phyloP scores from a whole-genome alignment of 2,329 filamentous ascomycete species.

The Colletotrichum gigasporum region DNA sequence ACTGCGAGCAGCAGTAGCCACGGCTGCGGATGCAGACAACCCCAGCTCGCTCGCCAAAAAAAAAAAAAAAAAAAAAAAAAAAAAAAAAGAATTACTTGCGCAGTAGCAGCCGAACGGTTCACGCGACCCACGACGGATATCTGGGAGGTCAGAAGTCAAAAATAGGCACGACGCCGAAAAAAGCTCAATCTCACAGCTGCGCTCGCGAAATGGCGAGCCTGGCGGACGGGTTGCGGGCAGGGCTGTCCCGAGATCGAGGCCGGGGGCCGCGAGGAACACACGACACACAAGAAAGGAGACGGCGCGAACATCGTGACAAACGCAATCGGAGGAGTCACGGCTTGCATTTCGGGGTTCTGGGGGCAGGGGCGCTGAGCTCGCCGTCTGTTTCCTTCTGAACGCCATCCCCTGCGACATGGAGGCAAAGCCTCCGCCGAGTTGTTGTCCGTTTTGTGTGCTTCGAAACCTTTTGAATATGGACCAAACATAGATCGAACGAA shows the following conservation, averaged over 20 bases:
- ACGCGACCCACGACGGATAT: neutral
- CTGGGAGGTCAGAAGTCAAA: neutral
- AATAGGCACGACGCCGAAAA: conserved; percentile 7
- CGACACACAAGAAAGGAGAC: neutral
- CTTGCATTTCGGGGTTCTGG: neutral
- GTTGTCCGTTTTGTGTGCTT: neutral
- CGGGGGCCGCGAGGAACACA: neutral
- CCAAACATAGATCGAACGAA: conserved; percentile 30
- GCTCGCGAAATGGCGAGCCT: neutral
- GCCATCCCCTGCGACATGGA: conserved; percentile 5
- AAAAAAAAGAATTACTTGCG: too few relatives aligned
- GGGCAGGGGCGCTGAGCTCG: neutral
- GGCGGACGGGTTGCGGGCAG: neutral
- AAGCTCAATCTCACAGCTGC: neutral
- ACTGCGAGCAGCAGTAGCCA: conserved; percentile 18
- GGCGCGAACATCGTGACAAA: neutral
- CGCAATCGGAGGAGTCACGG: neutral
- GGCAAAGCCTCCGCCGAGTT: neutral
- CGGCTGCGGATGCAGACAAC: conserved; percentile 10
- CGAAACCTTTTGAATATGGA: conserved; percentile 17
- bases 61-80: neutral
- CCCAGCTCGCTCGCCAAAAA: neutral
- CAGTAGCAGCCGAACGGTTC: too few relatives aligned
- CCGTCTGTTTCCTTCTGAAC: neutral
- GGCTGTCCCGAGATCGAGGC: neutral